A percentile compares a stretch with the other conserved stretches of the same genome.
Evolutionary conservation across 208 protist genomes (phyloP).

Genomic region (Endotrypanum monterogeii): DNA sequence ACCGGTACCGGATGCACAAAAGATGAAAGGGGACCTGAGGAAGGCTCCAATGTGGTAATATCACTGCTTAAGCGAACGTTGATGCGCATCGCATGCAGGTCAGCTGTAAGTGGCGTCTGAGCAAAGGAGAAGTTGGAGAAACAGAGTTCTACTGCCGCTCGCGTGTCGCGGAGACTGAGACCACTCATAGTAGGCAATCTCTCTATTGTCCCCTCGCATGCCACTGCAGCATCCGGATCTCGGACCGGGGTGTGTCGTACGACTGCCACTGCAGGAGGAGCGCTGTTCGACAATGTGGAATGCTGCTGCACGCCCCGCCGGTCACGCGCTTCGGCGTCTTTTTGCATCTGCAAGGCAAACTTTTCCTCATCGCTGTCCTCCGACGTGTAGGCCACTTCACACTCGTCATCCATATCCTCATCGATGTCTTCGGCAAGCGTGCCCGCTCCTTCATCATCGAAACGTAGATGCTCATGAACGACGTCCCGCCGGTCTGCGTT

Average conservation of each 20-base stretch:
- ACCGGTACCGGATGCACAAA: slow-evolving; percentile 85
- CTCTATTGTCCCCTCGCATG: neutral
- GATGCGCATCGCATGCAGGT: slow-evolving; percentile 76
- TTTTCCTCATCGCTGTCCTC: slow-evolving; percentile 57
- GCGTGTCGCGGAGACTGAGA: neutral
- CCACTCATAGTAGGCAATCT: neutral
- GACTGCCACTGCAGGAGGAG: slow-evolving; percentile 2
- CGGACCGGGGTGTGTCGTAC: neutral
- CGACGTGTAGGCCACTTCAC: slow-evolving; percentile 37
- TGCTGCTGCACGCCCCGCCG: slow-evolving; percentile 10
- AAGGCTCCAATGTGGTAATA: slow-evolving; percentile 73
- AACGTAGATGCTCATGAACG: neutral
- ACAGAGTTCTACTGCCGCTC: slow-evolving; percentile 56
- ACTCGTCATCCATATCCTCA: slow-evolving; percentile 1
- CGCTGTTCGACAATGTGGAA: neutral
- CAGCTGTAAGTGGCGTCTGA: slow-evolving; percentile 45
- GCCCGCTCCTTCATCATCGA: slow-evolving; percentile 2
- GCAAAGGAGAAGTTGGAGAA: slow-evolving; percentile 76
- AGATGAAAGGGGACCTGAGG: slow-evolving; percentile 72
- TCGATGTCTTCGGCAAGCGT: neutral
- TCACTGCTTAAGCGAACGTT: slow-evolving; percentile 74
- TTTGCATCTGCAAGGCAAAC: slow-evolving; percentile 42
- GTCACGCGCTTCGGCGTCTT: slow-evolving; percentile 28
- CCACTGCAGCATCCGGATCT: neutral
- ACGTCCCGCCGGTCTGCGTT: neutral